Conservation (phyloP, 345 rosid genomes). For the Viola odorata region DNA sequence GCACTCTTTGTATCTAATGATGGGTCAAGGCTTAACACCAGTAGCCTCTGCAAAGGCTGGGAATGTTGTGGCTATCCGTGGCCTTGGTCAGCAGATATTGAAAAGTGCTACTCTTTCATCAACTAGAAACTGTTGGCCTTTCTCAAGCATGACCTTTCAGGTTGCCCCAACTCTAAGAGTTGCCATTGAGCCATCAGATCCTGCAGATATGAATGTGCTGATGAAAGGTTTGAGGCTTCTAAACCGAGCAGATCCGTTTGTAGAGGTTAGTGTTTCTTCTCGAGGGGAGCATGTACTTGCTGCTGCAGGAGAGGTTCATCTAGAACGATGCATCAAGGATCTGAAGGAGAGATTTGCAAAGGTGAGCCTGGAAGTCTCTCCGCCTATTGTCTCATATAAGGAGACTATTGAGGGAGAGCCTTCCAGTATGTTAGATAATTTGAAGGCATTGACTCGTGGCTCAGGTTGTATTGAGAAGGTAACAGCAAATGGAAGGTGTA, state of each 20-base stretch:
- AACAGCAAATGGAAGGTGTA: slow-evolving; percentile 72
- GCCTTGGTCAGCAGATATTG: slow-evolving; percentile 88
- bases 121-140: slow-evolving; percentile 84
- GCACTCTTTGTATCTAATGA: slow-evolving; percentile 86
- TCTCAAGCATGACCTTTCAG: slow-evolving; percentile 90
- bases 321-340: slow-evolving; percentile 88
- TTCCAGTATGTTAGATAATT: slow-evolving; percentile 51
- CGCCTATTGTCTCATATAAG: slow-evolving; percentile 84
- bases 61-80: slow-evolving; percentile 79
- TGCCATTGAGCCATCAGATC: slow-evolving; percentile 91
- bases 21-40: slow-evolving; percentile 88
- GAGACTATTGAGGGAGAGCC: slow-evolving; percentile 78
- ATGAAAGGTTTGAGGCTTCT: slow-evolving; percentile 83
- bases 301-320: slow-evolving; percentile 95
- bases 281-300: slow-evolving; percentile 92
- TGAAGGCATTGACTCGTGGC: slow-evolving; percentile 45
- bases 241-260: slow-evolving; percentile 90
- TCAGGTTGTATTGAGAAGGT: slow-evolving; percentile 66
- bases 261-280: slow-evolving; percentile 81
- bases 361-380: slow-evolving; percentile 76
- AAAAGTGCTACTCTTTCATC: slow-evolving; percentile 93
- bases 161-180: slow-evolving; percentile 88
- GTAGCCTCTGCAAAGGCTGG: slow-evolving; percentile 80
- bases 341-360: slow-evolving; percentile 87
- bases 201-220: slow-evolving; percentile 69